These are phyloP conservation scores for Paramecium biaurelia DNA, from an alignment of 73 alveolate species.

Conservation along the genomic window DNA sequence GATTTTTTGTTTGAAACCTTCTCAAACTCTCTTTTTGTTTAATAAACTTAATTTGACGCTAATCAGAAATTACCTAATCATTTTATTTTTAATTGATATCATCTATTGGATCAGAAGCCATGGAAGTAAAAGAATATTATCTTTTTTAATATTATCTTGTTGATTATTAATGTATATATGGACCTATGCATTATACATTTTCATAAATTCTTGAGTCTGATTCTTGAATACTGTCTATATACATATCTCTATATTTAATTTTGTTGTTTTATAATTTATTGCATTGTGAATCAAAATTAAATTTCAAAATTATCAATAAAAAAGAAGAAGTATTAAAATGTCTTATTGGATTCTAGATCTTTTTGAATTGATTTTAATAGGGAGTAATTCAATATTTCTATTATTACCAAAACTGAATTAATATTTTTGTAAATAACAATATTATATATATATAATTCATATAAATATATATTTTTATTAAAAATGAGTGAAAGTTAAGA, in stretches of 20 bases:
- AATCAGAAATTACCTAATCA: background rate
- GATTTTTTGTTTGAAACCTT: background rate
- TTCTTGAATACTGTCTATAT: background rate
- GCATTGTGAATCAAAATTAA: background rate
- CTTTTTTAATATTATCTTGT: background rate
- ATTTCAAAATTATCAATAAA: background rate
- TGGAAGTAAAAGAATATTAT: background rate
- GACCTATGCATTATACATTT: background rate
- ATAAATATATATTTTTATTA: background rate
- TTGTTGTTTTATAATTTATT: background rate
- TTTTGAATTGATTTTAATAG: too few relatives aligned
- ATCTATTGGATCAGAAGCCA: background rate
- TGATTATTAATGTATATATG: background rate
- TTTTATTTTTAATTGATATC: background rate
- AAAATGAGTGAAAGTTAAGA: background rate
- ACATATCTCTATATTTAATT: background rate
- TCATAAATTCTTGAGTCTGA: background rate
- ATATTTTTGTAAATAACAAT: background rate
- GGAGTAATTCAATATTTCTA: background rate
- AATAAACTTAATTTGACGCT: background rate
- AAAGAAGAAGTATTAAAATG: too few relatives aligned
- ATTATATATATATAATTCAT: background rate
- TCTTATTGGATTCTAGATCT: too few relatives aligned
- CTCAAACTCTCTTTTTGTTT: background rate
- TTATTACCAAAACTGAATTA: background rate